Conservation (phyloP, 2,329 filamentous ascomycete species). For the Apiospora sp. region DNA sequence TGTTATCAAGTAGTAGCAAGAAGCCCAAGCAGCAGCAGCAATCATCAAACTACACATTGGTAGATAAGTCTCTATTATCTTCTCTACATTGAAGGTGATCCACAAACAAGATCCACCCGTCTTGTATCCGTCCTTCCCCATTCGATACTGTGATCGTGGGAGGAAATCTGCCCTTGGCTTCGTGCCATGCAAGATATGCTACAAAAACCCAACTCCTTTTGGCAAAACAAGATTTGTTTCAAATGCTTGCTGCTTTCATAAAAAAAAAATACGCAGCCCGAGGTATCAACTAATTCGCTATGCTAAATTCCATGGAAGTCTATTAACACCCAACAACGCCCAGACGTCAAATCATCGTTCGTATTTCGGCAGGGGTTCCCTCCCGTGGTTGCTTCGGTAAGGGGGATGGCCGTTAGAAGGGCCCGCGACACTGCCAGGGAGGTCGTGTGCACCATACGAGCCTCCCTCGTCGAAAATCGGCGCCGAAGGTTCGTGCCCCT, state of each 20-base stretch:
- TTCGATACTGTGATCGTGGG: background rate
- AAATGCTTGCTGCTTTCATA: conserved; percentile 3
- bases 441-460: conserved; percentile 36
- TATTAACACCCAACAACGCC: conserved; percentile 22
- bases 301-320: conserved; percentile 23
- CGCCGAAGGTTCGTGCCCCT: conserved; percentile 42
- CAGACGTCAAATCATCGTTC: conserved; percentile 40
- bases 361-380: conserved; percentile 46
- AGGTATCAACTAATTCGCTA: conserved; percentile 22
- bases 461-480: conserved; percentile 39
- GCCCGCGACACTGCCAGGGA: conserved; percentile 59
- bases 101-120: background rate
- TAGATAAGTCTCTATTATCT: background rate
- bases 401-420: conserved; percentile 45
- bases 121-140: background rate
- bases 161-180: background rate
- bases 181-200: background rate
- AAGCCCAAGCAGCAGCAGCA: background rate
- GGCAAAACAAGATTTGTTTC: background rate
- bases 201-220: conserved; percentile 3
- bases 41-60: background rate
- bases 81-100: background rate
- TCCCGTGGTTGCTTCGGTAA: conserved; percentile 26
- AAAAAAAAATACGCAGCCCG: conserved; percentile 2
- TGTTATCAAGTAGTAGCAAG: background rate